Conservation (phyloP, 2,329 filamentous ascomycete genomes). For the Aureobasidium subglaciale region DNA sequence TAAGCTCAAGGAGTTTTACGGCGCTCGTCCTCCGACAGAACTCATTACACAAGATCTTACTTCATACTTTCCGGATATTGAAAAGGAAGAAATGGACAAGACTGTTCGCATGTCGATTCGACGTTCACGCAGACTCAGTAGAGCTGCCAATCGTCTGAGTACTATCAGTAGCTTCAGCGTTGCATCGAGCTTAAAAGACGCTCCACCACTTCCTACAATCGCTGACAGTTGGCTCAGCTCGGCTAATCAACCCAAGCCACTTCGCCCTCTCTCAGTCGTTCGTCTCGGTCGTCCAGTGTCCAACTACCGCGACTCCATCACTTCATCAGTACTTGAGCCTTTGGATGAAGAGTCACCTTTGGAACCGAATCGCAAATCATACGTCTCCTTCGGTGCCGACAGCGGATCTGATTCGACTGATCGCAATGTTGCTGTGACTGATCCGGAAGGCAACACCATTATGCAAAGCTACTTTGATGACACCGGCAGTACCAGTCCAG, state of each 20-base stretch:
- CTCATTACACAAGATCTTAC: constrained; percentile 94
- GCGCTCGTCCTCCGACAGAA: constrained; percentile 87
- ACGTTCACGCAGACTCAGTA: constrained; percentile 82
- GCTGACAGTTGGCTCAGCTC: constrained; percentile 82
- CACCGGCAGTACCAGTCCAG: constrained; percentile 60
- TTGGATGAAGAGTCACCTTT: constrained; percentile 83
- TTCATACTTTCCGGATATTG: constrained; percentile 94
- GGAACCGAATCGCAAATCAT: constrained; percentile 88
- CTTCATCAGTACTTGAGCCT: constrained; percentile 81
- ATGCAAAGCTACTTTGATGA: constrained; percentile 82
- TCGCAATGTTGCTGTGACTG: constrained; percentile 67
- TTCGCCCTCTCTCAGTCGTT: constrained; percentile 55
- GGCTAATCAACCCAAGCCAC: constrained; percentile 38
- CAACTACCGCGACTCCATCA: constrained; percentile 76
- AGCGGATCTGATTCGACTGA: constrained; percentile 56
- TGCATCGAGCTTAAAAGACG: constrained; percentile 85
- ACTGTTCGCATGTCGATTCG: constrained; percentile 90
- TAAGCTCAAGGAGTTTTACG: constrained; percentile 75
- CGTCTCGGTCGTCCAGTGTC: constrained; percentile 50
- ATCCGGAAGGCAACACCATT: constrained; percentile 64
- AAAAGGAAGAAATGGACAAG: constrained; percentile 88
- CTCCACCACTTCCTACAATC: constrained; percentile 90
- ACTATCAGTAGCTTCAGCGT: constrained; percentile 91
- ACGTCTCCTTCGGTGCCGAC: constrained; percentile 75
- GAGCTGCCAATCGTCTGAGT: constrained; percentile 85